phyloP scores from a whole-genome alignment of 805 yeast genomes.

The Spathaspora sp. region DNA sequence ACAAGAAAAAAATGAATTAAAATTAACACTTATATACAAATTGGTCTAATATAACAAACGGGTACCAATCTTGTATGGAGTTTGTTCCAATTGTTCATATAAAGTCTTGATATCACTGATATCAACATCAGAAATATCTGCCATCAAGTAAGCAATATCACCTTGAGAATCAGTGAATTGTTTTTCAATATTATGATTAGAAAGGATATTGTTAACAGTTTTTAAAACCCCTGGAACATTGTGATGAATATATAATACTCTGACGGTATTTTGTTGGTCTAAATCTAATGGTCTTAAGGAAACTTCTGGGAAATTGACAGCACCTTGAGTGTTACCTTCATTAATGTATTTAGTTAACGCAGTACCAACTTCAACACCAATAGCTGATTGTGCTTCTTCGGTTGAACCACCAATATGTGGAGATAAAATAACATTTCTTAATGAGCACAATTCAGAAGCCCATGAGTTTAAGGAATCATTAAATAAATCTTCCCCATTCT shows the following conservation, averaged over 20 bases:
- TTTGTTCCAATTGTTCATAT: conserved; percentile 80
- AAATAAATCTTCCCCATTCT: conserved; percentile 85
- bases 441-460: conserved; percentile 74
- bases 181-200: conserved; percentile 93
- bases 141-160: conserved; percentile 95
- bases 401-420: conserved; percentile 99
- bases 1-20: neutral
- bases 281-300: conserved; percentile 80
- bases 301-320: conserved; percentile 99
- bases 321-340: conserved; percentile 92
- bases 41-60: conserved; percentile 71
- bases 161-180: conserved; percentile 97
- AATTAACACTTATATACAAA: neutral
- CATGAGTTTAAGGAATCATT: conserved; percentile 71
- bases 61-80: conserved; percentile 87
- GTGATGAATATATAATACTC: conserved; percentile 94
- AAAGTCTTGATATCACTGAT: conserved; percentile 77
- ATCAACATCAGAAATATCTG: conserved; percentile 87
- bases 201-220: conserved; percentile 92
- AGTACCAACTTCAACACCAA: conserved; percentile 91
- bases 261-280: conserved; percentile 83
- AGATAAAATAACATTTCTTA: conserved; percentile 86
- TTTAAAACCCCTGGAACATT: conserved; percentile 98
- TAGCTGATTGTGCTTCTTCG: conserved; percentile 97
- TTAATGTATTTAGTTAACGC: conserved; percentile 87